Percentiles rank a stretch among this genome's conserved stretches.
Evolutionary conservation across 805 yeast genomes (phyloP).

Genomic region (Starmerella geochares): DNA sequence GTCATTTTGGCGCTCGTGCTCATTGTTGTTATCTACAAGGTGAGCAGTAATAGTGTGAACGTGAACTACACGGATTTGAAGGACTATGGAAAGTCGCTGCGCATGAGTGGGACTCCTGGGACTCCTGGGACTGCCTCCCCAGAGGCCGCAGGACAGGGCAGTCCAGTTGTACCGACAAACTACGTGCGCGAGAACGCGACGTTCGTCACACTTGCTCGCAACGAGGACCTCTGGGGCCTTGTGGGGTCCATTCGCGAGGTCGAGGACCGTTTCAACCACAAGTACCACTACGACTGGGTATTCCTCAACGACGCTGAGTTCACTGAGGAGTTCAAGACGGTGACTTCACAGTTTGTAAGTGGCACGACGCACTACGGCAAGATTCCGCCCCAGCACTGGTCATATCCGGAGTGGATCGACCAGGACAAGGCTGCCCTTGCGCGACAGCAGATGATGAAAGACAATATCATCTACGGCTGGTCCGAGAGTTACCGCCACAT

Average conservation of each 20-base stretch:
- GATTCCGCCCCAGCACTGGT: conserved; percentile 75
- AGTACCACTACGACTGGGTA: conserved; percentile 83
- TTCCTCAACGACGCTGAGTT: conserved; percentile 76
- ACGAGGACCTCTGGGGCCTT: conserved; percentile 50
- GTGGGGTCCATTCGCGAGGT: conserved; percentile 54
- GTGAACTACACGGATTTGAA: conserved; percentile 9
- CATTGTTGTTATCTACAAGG: conserved; percentile 30
- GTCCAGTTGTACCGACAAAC: neutral
- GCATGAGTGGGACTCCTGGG: neutral
- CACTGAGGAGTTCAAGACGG: conserved; percentile 54
- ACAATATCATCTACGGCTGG: conserved; percentile 62
- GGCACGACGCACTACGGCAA: conserved; percentile 64
- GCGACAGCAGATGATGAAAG: conserved; percentile 46
- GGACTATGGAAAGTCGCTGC: conserved; percentile 16
- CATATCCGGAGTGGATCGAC: conserved; percentile 74
- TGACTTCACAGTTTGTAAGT: conserved; percentile 44
- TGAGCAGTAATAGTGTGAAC: conserved; percentile 14
- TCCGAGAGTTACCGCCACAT: conserved; percentile 72
- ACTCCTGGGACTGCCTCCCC: conserved; percentile 7
- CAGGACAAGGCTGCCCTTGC: conserved; percentile 54
- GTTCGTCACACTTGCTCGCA: conserved; percentile 53
- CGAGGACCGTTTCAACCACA: conserved; percentile 69
- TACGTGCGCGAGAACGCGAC: conserved; percentile 35
- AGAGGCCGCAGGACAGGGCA: neutral
- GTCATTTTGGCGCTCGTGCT: conserved; percentile 30